phyloP scores from a whole-genome alignment of 108 stramenopile genomes.

The Cyclotella sp. region DNA sequence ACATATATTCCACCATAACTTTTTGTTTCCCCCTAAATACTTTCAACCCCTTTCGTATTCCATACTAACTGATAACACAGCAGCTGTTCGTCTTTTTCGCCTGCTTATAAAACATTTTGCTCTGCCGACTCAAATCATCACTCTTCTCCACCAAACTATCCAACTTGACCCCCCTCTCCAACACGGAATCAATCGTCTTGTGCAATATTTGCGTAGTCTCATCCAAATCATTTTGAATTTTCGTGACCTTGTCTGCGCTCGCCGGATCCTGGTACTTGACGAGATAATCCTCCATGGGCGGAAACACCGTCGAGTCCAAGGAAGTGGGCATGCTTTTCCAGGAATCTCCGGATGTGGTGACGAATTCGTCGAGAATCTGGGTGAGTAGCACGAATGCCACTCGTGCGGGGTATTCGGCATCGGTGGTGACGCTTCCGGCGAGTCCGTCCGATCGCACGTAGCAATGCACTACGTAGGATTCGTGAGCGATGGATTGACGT shows the following conservation, averaged over 20 bases:
- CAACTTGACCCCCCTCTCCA: slow-evolving; percentile 97
- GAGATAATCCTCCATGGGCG: slow-evolving; percentile 74
- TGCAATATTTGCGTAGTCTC: slow-evolving; percentile 98
- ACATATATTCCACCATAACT: no score
- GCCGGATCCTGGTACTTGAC: slow-evolving; percentile 93
- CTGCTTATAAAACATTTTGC: slow-evolving; percentile 99
- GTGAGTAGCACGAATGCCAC: slow-evolving; percentile 97
- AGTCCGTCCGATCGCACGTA: slow-evolving; percentile 97
- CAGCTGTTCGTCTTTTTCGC: slow-evolving; percentile 99
- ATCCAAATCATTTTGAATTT: slow-evolving; percentile 99
- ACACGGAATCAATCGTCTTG: slow-evolving; percentile 97
- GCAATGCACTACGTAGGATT: slow-evolving; percentile 98
- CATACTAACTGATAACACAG: slow-evolving; percentile 88
- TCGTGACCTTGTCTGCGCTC: slow-evolving; percentile 96
- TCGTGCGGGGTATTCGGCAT: slow-evolving; percentile 97
- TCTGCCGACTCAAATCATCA: slow-evolving; percentile 95
- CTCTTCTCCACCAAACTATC: slow-evolving; percentile 96
- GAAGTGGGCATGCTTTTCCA: slow-evolving; percentile 70
- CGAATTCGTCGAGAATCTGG: slow-evolving; percentile 96
- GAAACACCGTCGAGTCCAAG: slow-evolving; percentile 70
- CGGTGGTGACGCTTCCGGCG: slow-evolving; percentile 92
- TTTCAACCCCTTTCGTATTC: no score
- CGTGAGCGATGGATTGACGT: slow-evolving; percentile 97
- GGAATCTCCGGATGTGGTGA: slow-evolving; percentile 57
- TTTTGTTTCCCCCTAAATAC: no score